Percentiles rank a stretch among this genome's conserved stretches.
Evolutionary conservation across 352 stramenopile species (phyloP).

Genomic region (Pseudoperonospora humuli): DNA sequence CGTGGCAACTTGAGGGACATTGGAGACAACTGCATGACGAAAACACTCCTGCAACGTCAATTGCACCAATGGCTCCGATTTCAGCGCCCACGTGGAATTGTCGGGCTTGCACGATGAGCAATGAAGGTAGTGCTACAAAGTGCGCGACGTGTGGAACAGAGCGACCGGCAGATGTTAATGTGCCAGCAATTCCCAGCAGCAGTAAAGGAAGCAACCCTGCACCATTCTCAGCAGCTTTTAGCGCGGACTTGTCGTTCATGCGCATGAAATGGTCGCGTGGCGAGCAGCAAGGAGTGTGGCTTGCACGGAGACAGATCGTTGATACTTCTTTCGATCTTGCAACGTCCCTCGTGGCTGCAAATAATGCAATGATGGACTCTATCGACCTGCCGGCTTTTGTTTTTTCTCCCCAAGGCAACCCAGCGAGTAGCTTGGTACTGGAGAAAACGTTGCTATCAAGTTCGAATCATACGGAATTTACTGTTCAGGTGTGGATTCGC

Average conservation of each 20-base stretch:
- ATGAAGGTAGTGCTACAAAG: slow-evolving; percentile 44
- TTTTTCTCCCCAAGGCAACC: slow-evolving; percentile 51
- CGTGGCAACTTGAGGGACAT: slow-evolving; percentile 67
- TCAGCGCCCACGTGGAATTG: slow-evolving; percentile 50
- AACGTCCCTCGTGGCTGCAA: slow-evolving; percentile 23
- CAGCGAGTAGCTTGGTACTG: slow-evolving; percentile 42
- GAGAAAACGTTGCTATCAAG: slow-evolving; percentile 55
- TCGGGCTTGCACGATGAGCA: slow-evolving; percentile 69
- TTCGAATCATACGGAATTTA: slow-evolving; percentile 43
- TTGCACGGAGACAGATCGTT: slow-evolving; percentile 41
- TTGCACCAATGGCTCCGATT: slow-evolving; percentile 15
- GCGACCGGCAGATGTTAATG: slow-evolving; percentile 31
- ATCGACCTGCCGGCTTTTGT: slow-evolving; percentile 33
- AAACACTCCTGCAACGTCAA: slow-evolving; percentile 7
- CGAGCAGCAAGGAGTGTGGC: slow-evolving; percentile 75
- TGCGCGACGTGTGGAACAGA: slow-evolving; percentile 69
- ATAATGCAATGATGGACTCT: slow-evolving; percentile 52
- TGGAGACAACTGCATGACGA: slow-evolving; percentile 59
- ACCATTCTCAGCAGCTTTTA: slow-evolving; percentile 56
- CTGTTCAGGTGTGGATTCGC: slow-evolving; percentile 63
- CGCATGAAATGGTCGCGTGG: slow-evolving; percentile 72
- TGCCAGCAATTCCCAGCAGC: slow-evolving; percentile 20
- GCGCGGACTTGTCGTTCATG: slow-evolving; percentile 62
- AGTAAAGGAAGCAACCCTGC: slow-evolving; percentile 65
- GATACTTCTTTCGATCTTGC: slow-evolving; percentile 32